A percentile compares a stretch with the other conserved stretches of the same genome.
phyloP scores from a whole-genome alignment of 1,284 basidiomycete genomes.

The Ganoderma resinaceum region DNA sequence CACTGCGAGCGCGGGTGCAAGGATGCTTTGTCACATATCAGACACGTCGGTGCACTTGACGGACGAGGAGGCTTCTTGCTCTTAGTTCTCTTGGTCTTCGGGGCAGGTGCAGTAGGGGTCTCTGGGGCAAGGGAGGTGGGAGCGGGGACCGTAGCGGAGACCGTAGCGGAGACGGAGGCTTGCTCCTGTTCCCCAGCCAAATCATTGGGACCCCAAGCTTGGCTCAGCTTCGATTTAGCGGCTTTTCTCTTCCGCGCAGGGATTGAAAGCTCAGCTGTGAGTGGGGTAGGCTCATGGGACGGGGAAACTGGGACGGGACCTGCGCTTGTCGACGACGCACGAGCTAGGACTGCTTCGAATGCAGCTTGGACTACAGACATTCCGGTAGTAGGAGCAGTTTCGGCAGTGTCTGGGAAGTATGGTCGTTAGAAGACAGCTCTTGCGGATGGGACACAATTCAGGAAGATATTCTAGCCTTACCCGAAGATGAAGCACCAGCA shows the following conservation, averaged over 20 bases:
- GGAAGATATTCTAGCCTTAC: background rate
- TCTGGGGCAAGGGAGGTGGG: background rate
- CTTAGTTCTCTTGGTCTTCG: conserved; percentile 2
- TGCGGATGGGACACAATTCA: background rate
- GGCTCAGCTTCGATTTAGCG: conserved; percentile 30
- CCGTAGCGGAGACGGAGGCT: background rate
- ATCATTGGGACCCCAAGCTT: conserved; percentile 30
- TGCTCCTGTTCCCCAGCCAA: conserved; percentile 5
- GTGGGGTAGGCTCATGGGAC: background rate
- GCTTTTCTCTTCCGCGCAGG: conserved; percentile 22
- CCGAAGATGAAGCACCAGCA: background rate
- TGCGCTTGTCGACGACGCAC: conserved; percentile 3
- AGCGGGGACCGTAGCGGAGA: background rate
- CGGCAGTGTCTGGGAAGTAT: background rate
- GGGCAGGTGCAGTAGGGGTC: background rate
- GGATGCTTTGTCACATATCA: conserved; percentile 28
- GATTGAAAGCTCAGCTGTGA: background rate
- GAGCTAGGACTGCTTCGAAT: conserved; percentile 19
- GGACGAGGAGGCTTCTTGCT: conserved; percentile 19
- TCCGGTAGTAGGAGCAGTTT: background rate
- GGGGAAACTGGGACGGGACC: background rate
- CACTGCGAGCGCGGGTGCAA: conserved; percentile 33
- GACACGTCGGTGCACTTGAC: conserved; percentile 24
- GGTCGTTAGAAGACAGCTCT: background rate
- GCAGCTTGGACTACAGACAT: conserved; percentile 22